Evolutionary conservation across 2,329 filamentous ascomycete species (phyloP).

Genomic region (Fusarium fracticaudum): DNA sequence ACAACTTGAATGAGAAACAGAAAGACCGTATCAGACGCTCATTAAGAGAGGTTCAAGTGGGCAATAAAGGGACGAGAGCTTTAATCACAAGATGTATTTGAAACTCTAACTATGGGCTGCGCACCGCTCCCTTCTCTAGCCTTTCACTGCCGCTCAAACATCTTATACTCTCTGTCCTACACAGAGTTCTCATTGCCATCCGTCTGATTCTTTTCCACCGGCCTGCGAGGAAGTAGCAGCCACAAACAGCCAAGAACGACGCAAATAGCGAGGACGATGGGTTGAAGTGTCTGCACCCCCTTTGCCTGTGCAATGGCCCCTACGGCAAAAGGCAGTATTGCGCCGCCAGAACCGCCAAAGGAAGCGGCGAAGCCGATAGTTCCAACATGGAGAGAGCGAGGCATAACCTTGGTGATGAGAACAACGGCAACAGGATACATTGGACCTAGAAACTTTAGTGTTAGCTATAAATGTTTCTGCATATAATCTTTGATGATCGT

Average conservation of each 20-base stretch:
- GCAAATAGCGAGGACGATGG: neutral
- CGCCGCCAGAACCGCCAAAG: neutral
- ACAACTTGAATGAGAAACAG: too few relatives aligned
- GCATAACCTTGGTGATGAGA: neutral
- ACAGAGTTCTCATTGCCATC: neutral
- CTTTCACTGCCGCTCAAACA: neutral
- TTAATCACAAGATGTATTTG: neutral
- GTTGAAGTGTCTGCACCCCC: neutral
- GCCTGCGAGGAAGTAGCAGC: neutral
- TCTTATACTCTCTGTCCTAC: neutral
- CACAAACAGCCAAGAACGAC: neutral
- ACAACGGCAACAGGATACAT: neutral
- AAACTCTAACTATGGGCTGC: accelerated
- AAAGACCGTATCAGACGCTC: too few relatives aligned
- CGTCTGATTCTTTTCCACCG: neutral
- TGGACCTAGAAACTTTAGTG: neutral
- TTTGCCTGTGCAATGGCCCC: neutral
- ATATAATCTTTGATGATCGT: neutral
- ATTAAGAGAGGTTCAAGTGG: too few relatives aligned
- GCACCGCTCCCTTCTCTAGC: accelerated
- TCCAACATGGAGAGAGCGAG: neutral
- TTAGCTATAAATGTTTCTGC: neutral
- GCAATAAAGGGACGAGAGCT: neutral
- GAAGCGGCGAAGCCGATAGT: neutral
- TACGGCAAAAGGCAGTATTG: neutral